phyloP scores from a whole-genome alignment of 2,329 filamentous ascomycete genomes.

The Colletotrichum destructivum region DNA sequence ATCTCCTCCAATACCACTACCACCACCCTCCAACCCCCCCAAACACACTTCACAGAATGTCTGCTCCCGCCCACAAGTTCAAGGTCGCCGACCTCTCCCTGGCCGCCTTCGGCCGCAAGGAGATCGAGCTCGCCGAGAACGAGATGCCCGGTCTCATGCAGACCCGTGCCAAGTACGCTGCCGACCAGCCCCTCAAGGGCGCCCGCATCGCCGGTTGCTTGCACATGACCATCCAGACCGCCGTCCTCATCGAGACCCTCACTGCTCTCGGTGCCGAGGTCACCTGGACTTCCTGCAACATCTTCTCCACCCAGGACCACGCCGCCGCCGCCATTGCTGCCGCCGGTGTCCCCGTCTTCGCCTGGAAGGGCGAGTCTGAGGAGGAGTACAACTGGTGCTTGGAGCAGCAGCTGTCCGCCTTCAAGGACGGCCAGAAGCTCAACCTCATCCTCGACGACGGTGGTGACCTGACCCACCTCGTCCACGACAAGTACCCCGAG shows the following conservation, averaged over 20 bases:
- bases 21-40: conserved; percentile 31
- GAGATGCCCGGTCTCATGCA: conserved; percentile 99
- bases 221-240: conserved; percentile 99
- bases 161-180: conserved; percentile 91
- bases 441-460: conserved; percentile 99
- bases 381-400: conserved; percentile 99
- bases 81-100: conserved; percentile 99
- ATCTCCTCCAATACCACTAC: conserved; percentile 38
- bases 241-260: conserved; percentile 98
- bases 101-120: conserved; percentile 97
- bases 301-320: conserved; percentile 99
- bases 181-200: conserved; percentile 93
- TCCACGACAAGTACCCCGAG: conserved; percentile 99
- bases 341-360: conserved; percentile 87
- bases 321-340: conserved; percentile 98
- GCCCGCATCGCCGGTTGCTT: conserved; percentile 97
- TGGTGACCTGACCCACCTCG: conserved; percentile 95
- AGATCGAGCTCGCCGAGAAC: conserved; percentile 97
- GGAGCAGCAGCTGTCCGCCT: conserved; percentile 96
- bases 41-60: conserved; percentile 61
- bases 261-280: conserved; percentile 95
- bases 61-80: conserved; percentile 91
- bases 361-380: conserved; percentile 93
- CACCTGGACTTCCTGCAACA: conserved; percentile 99
- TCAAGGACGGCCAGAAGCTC: conserved; percentile 96